These are phyloP conservation scores for Claviceps digitariae DNA, from an alignment of 2,329 filamentous ascomycete species.

Conservation along the genomic window DNA sequence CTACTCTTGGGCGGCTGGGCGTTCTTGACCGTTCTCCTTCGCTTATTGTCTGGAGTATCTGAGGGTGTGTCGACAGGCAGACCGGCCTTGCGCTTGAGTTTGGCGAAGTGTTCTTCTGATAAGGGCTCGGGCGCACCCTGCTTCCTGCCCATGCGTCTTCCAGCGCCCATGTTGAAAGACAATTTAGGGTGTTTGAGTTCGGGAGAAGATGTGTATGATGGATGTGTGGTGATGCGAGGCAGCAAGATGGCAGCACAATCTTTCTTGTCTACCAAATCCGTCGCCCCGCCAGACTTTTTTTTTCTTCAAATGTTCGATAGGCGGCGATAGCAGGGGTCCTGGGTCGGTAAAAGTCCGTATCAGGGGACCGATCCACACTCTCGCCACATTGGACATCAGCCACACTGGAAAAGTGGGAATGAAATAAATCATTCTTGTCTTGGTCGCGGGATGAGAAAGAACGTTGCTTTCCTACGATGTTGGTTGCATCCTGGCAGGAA, in stretches of 20 bases:
- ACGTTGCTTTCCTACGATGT: too few relatives aligned
- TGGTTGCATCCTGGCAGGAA: too few relatives aligned
- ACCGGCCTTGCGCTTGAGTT: constrained; percentile 72
- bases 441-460: too few relatives aligned
- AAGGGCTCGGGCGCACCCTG: constrained; percentile 77
- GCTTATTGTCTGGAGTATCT: constrained; percentile 26
- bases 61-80: constrained; percentile 47
- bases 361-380: constrained; percentile 1
- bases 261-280: neutral
- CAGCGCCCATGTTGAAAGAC: constrained; percentile 59
- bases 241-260: neutral
- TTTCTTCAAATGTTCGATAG: constrained; percentile 10
- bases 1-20: constrained; percentile 11
- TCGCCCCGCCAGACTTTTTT: constrained; percentile 28
- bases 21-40: constrained; percentile 11
- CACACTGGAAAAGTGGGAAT: neutral
- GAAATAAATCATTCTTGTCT: neutral
- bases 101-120: constrained; percentile 66
- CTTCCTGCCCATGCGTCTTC: constrained; percentile 79
- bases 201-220: neutral
- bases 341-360: constrained; percentile 21
- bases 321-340: constrained; percentile 14
- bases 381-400: neutral
- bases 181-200: constrained; percentile 4
- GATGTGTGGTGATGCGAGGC: neutral